Conservation (phyloP, 768 basidiomycete species). For the Candolleomyces aberdarensis region DNA sequence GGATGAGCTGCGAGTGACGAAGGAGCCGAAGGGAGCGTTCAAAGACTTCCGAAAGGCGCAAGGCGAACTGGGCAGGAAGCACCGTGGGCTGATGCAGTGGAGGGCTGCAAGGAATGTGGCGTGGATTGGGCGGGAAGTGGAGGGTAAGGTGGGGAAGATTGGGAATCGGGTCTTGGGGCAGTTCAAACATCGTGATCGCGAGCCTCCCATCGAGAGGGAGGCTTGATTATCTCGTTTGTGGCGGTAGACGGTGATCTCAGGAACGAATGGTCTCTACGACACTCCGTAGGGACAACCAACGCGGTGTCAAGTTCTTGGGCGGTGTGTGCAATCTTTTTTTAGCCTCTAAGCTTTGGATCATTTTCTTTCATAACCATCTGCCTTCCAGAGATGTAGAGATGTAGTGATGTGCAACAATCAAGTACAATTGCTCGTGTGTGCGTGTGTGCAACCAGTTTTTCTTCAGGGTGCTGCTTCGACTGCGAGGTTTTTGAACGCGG, state of each 20-base stretch:
- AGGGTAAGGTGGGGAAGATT: conserved; percentile 37
- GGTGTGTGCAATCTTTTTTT: not conserved
- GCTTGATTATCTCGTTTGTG: conserved; percentile 17
- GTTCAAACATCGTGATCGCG: conserved; percentile 28
- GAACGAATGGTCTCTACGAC: not conserved
- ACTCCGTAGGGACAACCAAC: not conserved
- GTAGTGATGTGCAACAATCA: no score
- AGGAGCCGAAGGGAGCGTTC: conserved; percentile 25
- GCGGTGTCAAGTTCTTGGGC: not conserved
- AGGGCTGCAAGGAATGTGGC: conserved; percentile 52
- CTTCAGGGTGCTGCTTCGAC: no score
- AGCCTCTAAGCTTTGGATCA: not conserved
- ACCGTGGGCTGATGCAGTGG: conserved; percentile 65
- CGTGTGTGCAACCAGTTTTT: no score
- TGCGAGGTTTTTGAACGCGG: no score
- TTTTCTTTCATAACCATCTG: no score
- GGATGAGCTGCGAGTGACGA: conserved; percentile 3
- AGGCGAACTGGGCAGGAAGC: conserved; percentile 45
- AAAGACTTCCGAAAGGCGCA: conserved; percentile 42
- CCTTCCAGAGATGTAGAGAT: no score
- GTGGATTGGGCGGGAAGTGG: conserved; percentile 52
- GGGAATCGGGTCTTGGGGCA: conserved; percentile 37
- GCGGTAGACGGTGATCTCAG: not conserved
- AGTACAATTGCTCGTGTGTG: no score
- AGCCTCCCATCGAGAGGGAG: conserved; percentile 38